These are phyloP conservation scores for Plasmodium berghei DNA, from an alignment of 169 alveolate genomes.

Conservation along the genomic window DNA sequence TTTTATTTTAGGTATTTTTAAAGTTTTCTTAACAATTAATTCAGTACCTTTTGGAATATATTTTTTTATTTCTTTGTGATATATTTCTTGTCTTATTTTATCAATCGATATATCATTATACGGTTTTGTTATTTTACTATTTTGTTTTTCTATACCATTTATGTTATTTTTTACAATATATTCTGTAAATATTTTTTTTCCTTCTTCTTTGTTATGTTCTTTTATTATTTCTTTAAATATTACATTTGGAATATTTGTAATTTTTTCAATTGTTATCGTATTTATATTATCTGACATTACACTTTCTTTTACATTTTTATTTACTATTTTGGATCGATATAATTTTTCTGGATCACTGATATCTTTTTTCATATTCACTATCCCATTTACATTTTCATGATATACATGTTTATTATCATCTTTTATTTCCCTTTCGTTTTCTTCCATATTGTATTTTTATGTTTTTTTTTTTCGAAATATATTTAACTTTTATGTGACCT, in stretches of 20 bases:
- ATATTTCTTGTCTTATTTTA: conserved; percentile 57
- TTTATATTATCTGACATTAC: conserved; percentile 32
- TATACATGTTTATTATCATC: too few relatives aligned
- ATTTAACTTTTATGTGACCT: too few relatives aligned
- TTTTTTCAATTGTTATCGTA: conserved; percentile 28
- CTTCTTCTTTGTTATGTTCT: conserved; percentile 14
- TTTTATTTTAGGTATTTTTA: conserved; percentile 39
- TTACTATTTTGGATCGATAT: conserved; percentile 13
- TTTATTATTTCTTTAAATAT: conserved; percentile 4
- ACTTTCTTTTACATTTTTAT: conserved; percentile 17
- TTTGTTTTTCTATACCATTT: conserved; percentile 25
- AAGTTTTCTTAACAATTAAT: conserved; percentile 12
- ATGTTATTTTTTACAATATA: conserved; percentile 9
- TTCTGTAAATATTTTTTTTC: conserved; percentile 10
- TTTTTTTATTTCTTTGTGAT: conserved; percentile 15
- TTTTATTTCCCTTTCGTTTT: too few relatives aligned
- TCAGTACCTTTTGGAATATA: conserved; percentile 59
- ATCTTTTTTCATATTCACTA: background rate
- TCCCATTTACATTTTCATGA: background rate
- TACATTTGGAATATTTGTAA: conserved; percentile 39
- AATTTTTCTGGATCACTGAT: conserved; percentile 17
- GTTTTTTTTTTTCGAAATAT: too few relatives aligned
- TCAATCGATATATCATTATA: conserved; percentile 29
- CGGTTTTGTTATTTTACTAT: conserved; percentile 16
- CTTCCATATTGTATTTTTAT: too few relatives aligned